A percentile compares a stretch with the other conserved stretches of the same genome.
These are phyloP conservation scores for Priceomyces carsonii DNA, from an alignment of 805 yeast species.

Conservation along the genomic window DNA sequence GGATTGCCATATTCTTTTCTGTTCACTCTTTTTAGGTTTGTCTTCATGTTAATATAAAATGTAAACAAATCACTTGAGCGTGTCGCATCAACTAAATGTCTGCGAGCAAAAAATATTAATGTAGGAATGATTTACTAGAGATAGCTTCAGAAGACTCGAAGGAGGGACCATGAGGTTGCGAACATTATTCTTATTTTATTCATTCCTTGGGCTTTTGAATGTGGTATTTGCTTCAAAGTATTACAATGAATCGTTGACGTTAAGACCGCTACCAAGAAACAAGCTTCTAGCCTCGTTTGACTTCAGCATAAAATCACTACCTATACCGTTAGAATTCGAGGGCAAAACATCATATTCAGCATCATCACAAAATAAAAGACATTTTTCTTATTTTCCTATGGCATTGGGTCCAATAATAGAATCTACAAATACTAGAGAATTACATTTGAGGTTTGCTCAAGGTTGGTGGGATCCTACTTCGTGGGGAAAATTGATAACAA, in stretches of 20 bases:
- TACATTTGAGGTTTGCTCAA: slow-evolving; percentile 85
- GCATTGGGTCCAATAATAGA: slow-evolving; percentile 76
- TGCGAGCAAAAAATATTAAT: background rate
- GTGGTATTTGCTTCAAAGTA: slow-evolving; percentile 10
- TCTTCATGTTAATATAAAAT: background rate
- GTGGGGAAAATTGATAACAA: slow-evolving; percentile 80
- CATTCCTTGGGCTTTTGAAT: background rate
- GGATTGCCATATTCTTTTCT: slow-evolving; percentile 1
- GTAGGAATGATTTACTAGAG: background rate
- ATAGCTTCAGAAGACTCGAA: background rate
- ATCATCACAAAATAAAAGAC: slow-evolving; percentile 22
- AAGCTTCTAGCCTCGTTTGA: slow-evolving; percentile 68
- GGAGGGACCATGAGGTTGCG: background rate
- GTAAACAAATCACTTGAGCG: background rate
- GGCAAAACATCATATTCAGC: slow-evolving; percentile 9
- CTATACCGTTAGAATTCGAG: slow-evolving; percentile 21
- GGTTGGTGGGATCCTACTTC: slow-evolving; percentile 92
- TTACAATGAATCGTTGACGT: slow-evolving; percentile 60
- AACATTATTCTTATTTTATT: slow-evolving; percentile 1
- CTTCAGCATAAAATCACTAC: slow-evolving; percentile 63
- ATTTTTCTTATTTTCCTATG: slow-evolving; percentile 75
- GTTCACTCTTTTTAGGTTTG: background rate
- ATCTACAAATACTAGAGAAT: slow-evolving; percentile 64
- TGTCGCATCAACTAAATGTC: slow-evolving; percentile 3
- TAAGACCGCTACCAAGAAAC: slow-evolving; percentile 76